phyloP scores from a whole-genome alignment of 441 rosid genomes.

The Corymbia calophylla region DNA sequence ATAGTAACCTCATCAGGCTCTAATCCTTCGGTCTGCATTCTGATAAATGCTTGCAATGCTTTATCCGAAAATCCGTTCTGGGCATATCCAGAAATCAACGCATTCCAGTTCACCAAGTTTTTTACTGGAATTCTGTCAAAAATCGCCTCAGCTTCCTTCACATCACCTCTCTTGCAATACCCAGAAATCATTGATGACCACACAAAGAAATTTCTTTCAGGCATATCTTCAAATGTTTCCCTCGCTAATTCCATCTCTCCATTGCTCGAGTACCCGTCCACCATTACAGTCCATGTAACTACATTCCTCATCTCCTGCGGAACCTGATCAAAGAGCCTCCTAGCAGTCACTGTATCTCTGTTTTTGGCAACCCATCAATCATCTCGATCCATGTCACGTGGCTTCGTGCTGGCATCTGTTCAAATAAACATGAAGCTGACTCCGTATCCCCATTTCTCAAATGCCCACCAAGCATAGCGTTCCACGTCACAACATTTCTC shows the following conservation, averaged over 20 bases:
- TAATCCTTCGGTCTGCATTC: slow-evolving; percentile 34
- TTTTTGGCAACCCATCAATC: slow-evolving; percentile 30
- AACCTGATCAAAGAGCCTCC: slow-evolving; percentile 23
- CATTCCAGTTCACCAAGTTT: slow-evolving; percentile 48
- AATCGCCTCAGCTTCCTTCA: slow-evolving; percentile 23
- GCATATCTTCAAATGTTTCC: slow-evolving; percentile 27
- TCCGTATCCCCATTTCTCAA: slow-evolving; percentile 25
- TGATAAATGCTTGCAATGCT: slow-evolving; percentile 15
- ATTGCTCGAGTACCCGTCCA: slow-evolving; percentile 32
- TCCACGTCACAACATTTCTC: slow-evolving; percentile 56
- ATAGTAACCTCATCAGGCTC: slow-evolving; percentile 38
- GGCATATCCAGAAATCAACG: slow-evolving; percentile 34
- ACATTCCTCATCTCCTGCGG: slow-evolving; percentile 30
- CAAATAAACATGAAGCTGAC: slow-evolving; percentile 35
- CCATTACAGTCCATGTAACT: slow-evolving; percentile 45
- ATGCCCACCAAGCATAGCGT: slow-evolving; percentile 57
- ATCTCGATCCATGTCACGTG: slow-evolving; percentile 35
- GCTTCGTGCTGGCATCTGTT: slow-evolving; percentile 24
- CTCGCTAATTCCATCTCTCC: slow-evolving; percentile 36
- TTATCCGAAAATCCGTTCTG: slow-evolving; percentile 15
- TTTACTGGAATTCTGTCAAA: slow-evolving; percentile 22
- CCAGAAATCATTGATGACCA: slow-evolving; percentile 49
- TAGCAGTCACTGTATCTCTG: slow-evolving; percentile 26
- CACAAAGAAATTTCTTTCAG: slow-evolving; percentile 28
- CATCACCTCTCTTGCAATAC: slow-evolving; percentile 27